Evolutionary conservation across 345 rosid genomes (phyloP), one percentile per base, ranked within the genome.

Genomic region (Trapa bicornis): DNA sequence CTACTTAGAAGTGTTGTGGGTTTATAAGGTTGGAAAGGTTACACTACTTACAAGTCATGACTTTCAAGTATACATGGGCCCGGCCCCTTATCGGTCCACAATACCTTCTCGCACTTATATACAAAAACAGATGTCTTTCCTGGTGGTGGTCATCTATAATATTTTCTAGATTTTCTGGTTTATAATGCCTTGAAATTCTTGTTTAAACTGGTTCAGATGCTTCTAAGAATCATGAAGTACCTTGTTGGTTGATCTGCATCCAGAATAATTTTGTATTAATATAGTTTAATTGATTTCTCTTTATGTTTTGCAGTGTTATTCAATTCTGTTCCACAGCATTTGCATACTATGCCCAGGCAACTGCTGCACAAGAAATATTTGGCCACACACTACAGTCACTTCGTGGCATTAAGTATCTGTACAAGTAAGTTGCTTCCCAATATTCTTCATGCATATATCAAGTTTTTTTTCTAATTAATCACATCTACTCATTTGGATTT

Each of bases 341-440:
- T 75, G 99, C 90, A 75, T 95, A 89, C 76, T 95, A 89, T 71
- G 98, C 97, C 65, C 98, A 89, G 86, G 99, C 99, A 72, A 95
- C 97, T 1, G 98, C 99, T 63, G 99, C 98, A 0, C 99, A 95
- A 61, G 97, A 95, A 80, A 95, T 95, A 70, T 95, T 91, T 60
- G 98, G 98, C 64, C 99, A 89, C 85, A 95, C 99, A 1, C 82
- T 95, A 81, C 89, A 91, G 83, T 95, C 97, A 65, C 99, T 91
- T 65, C 82, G 96, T 14, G 99, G 98, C 79, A 91, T 95, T 58
- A 91, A 83, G 77, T 91, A 91, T 74, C 74, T 91, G 65, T 91
- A 87, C 92, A 91, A 91, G 96, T 95, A 85, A 86, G 97, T 77
- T 36, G 16, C n/a, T 64, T 42, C 6, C 56, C 42, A 42, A 6